Percentiles rank a stretch among this genome's conserved stretches.
phyloP scores from a whole-genome alignment of 306 rosid genomes.

The Benincasa hispida region DNA sequence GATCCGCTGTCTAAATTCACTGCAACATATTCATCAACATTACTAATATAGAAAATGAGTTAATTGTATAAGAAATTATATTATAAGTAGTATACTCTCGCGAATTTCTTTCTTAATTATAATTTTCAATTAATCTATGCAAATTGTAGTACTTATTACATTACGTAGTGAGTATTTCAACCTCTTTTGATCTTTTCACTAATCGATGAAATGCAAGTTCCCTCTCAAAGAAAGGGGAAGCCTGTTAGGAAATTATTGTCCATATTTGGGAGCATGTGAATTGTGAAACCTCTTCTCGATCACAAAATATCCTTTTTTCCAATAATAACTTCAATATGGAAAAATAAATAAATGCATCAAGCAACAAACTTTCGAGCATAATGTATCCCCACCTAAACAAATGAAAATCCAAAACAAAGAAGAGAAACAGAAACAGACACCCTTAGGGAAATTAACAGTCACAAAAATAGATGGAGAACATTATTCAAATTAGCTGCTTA shows the following conservation, averaged over 20 bases:
- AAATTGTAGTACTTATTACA: neutral
- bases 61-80: neutral
- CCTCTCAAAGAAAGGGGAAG: neutral
- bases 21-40: slow-evolving; percentile 10
- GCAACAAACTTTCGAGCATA: neutral
- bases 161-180: neutral
- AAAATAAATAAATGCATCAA: neutral
- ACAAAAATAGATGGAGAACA: neutral
- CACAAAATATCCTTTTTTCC: neutral
- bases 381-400: neutral
- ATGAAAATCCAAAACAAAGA: neutral
- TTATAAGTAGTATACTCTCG: neutral
- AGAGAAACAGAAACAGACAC: neutral
- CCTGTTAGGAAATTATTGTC: neutral
- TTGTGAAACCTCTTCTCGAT: neutral
- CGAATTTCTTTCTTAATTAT: neutral
- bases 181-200: neutral
- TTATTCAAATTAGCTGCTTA: neutral
- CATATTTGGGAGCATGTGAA: neutral
- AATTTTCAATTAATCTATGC: neutral
- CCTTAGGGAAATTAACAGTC: neutral
- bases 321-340: neutral
- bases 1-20: slow-evolving; percentile 50
- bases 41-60: neutral
- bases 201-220: neutral